Percentiles rank a stretch among this genome's conserved stretches.
These are phyloP conservation scores for Podaxis rugospora DNA, from an alignment of 768 basidiomycete species.

Conservation along the genomic window DNA sequence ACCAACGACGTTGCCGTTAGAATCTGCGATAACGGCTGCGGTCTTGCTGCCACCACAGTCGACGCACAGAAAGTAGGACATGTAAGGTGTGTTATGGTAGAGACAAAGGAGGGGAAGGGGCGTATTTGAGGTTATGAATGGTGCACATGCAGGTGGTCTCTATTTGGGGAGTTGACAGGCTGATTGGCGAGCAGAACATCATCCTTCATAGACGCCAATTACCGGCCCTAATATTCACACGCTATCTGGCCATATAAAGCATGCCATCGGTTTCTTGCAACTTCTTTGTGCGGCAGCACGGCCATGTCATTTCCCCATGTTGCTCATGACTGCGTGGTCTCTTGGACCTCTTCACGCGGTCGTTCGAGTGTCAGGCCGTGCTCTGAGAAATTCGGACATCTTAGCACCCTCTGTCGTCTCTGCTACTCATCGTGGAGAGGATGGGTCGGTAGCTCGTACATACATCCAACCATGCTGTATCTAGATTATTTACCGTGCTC, in stretches of 20 bases:
- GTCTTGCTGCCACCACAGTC: constrained; percentile 93
- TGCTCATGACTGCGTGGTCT: constrained; percentile 69
- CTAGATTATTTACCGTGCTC: background rate
- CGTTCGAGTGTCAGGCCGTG: constrained; percentile 88
- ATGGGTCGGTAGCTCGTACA: constrained; percentile 78
- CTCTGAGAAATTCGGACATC: constrained; percentile 71
- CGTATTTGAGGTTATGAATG: background rate
- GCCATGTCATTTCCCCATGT: constrained; percentile 76
- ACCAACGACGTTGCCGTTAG: constrained; percentile 55
- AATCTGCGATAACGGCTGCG: constrained; percentile 62
- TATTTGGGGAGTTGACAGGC: background rate
- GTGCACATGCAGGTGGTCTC: background rate
- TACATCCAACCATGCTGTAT: background rate
- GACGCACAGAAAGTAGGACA: constrained; percentile 73
- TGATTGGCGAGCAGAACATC: background rate
- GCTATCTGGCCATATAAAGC: constrained; percentile 16
- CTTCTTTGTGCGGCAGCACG: constrained; percentile 78
- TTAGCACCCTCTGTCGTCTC: constrained; percentile 72
- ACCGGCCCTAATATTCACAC: constrained; percentile 40
- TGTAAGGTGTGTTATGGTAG: constrained; percentile 14
- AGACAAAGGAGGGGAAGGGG: background rate
- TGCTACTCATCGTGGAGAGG: constrained; percentile 38
- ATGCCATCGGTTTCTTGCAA: constrained; percentile 10
- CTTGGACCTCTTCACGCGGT: constrained; percentile 47
- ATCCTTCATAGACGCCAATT: background rate